Evolutionary conservation across 768 basidiomycete genomes (phyloP), one percentile per base, ranked within the genome.

Genomic region (Polyporus arcularius): DNA sequence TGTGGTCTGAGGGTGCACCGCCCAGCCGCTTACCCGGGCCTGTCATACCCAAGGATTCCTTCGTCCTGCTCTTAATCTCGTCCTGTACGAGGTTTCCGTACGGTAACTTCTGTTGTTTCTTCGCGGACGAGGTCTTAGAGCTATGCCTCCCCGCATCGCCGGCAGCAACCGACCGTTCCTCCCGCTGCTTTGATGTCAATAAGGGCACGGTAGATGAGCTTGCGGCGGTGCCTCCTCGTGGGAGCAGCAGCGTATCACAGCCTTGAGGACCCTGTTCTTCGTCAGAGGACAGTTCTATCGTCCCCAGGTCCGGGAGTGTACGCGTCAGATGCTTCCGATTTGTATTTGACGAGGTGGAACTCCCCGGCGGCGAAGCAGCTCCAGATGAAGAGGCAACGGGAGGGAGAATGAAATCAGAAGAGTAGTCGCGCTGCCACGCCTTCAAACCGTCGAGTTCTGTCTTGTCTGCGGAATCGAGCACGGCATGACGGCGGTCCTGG

Each of bases 391-490:
- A 40, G 28, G 28, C 42, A 26, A 40, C 47, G 26, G 49, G 53
- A 16, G 75, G 74, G 43, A 84, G 76, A 40, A 80, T 69, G 67
- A 89, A 87, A 53, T 85, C 84, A 6, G 78, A 70, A 42, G 80
- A 74, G 57, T 82, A 83, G 55, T 78, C 76, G 57, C 76, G 73
- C 76, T 77, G 79, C 6, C 76, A 70, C 40, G 73, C 68, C 39
- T 75, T 81, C 41, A 86, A 70, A 4, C 71, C 72, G 21, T 79
- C 73, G 16, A 83, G 66, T 56, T 82, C 81, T 16, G 73, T 72
- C 41, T 76, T 72, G 55, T 78, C 72, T 53, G 81, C 75, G 11
- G 82, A 79, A 38, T 79, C 78, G 38, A 84, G 70, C 63, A 90
- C 73, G 0, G 79, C 71, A 60, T 79, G 74, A 57, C 84, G 83